Evolutionary conservation across 208 protist genomes (phyloP), one percentile per base, ranked within the genome.

Genomic region (Cochliopodium minus): DNA sequence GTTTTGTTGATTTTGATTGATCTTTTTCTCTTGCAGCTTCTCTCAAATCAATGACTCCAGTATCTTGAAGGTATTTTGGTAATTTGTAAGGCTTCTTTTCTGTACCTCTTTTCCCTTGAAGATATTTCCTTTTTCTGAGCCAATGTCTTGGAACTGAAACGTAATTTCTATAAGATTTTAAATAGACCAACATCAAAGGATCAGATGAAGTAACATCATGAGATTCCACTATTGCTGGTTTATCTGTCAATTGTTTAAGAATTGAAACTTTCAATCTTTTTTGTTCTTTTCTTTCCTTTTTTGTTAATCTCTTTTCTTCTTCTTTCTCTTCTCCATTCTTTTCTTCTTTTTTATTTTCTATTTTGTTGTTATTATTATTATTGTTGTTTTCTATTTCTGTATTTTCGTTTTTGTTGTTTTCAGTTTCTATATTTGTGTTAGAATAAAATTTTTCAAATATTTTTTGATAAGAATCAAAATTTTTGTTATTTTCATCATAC

Each of bases 61-160:
- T 94, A 0, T 72, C 70, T 28, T 72, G 78, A 62, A 94, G 88
- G 65, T 82, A 91, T 13, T 81, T 64, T 20, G 88, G 88, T 23
- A 94, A 69, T 54, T 85, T 59, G 64, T 89, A 94, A 4, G 76
- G 61, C 20, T 73, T 56, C 60, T 87, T 87, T 43, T 89, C 87
- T 15, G 79, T 53, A 17, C 87, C 87, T 43, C 83, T 69, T 62
- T 94, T 94, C 40, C 71, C 73, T 55, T 89, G 79, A 17, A 99
- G 71, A 65, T 96, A 99, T 40, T 93, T 88, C 26, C 92, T 79
- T 68, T 97, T 95, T 59, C 91, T 74, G 46, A 64, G 70, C 94
- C 95, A 99, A 76, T 99, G 94, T 28, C 69, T 64, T n/a, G 94
- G 92, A 56, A 98, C 93, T 7, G 89, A 82, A 17, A 98, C 86